phyloP scores from a whole-genome alignment of 331 rosid genomes.

The Quercus tomentella region DNA sequence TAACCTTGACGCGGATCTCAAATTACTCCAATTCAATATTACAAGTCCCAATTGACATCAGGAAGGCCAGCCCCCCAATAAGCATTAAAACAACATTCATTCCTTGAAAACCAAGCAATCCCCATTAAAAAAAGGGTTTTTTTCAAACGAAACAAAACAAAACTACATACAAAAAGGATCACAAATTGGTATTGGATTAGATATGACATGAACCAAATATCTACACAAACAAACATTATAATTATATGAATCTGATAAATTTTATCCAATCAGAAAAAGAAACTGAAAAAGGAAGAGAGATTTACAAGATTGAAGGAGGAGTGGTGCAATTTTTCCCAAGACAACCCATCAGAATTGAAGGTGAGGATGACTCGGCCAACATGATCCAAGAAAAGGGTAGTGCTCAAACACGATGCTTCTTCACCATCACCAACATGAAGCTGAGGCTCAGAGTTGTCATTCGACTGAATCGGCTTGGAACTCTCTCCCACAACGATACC shows the following conservation, averaged over 20 bases:
- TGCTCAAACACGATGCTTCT: constrained; percentile 34
- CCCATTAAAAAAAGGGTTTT: neutral
- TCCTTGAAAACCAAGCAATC: neutral
- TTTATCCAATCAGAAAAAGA: neutral
- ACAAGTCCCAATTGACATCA: neutral
- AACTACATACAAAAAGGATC: neutral
- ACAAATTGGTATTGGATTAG: neutral
- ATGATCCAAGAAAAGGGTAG: constrained; percentile 55
- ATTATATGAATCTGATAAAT: neutral
- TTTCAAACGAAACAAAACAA: neutral
- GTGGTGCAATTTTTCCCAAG: constrained; percentile 48
- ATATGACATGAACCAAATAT: too few species aligned
- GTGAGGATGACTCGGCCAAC: constrained; percentile 57
- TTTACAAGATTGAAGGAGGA: constrained; percentile 43
- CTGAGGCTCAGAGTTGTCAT: constrained; percentile 5
- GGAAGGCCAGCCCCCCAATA: neutral
- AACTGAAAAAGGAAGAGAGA: neutral
- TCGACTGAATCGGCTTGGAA: constrained; percentile 5
- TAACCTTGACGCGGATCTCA: neutral
- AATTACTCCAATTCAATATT: neutral
- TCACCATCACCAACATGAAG: neutral
- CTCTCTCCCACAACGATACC: constrained; percentile 11
- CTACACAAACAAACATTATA: too few species aligned
- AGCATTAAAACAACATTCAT: neutral
- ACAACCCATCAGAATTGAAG: constrained; percentile 54